Evolutionary conservation across 768 basidiomycete species (phyloP).

Genomic region (Lepiota venenata): DNA sequence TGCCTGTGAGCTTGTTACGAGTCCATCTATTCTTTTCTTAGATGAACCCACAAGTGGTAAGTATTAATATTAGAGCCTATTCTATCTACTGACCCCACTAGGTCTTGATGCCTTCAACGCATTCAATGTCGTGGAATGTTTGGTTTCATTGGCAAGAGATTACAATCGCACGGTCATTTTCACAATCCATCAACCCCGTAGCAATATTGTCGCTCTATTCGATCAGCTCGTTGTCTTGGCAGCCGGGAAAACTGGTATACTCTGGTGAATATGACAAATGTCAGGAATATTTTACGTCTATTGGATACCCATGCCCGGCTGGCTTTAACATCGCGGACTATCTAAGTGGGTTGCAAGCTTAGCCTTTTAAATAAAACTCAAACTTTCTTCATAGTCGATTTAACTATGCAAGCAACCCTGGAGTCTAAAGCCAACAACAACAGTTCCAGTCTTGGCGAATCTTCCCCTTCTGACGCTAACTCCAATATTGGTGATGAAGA

Average conservation of each 20-base stretch:
- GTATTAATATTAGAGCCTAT: constrained; percentile 20
- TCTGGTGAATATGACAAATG: constrained; percentile 75
- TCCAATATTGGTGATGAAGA: constrained; percentile 66
- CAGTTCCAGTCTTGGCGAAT: constrained; percentile 33
- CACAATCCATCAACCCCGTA: constrained; percentile 97
- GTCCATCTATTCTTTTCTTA: constrained; percentile 92
- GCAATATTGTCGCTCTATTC: constrained; percentile 95
- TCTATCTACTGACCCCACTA: constrained; percentile 20
- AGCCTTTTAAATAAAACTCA: background rate
- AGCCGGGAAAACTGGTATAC: constrained; percentile 79
- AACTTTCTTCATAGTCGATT: constrained; percentile 47
- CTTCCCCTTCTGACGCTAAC: constrained; percentile 30
- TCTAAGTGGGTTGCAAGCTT: constrained; percentile 62
- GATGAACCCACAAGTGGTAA: constrained; percentile 96
- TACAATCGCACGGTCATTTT: constrained; percentile 96
- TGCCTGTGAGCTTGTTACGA: constrained; percentile 97
- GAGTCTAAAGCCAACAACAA: constrained; percentile 33
- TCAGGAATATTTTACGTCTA: constrained; percentile 74
- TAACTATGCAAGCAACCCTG: constrained; percentile 60
- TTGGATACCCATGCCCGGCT: constrained; percentile 82
- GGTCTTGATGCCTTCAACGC: constrained; percentile 96
- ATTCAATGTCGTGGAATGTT: constrained; percentile 87
- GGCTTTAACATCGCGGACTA: constrained; percentile 98
- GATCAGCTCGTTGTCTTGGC: constrained; percentile 89
- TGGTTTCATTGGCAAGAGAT: constrained; percentile 79